Percentiles rank a stretch among this genome's conserved stretches.
Evolutionary conservation across 306 rosid species (phyloP).

Genomic region (Dalbergia oliveri): DNA sequence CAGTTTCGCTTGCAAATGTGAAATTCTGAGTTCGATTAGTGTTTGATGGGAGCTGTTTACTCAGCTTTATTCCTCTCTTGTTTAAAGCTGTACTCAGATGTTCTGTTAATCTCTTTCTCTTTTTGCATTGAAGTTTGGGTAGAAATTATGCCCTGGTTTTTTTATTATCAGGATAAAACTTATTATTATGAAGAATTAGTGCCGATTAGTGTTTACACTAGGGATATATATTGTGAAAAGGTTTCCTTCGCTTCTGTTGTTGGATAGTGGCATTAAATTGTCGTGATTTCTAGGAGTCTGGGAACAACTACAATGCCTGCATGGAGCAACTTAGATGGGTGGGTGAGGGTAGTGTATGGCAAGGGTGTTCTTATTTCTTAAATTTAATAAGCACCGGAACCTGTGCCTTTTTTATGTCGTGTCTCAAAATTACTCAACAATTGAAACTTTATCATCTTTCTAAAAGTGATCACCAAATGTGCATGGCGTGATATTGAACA

Average conservation of each 20-base stretch:
- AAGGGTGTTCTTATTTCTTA: not conserved
- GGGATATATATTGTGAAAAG: not conserved
- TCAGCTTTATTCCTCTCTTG: not conserved
- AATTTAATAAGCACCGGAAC: not conserved
- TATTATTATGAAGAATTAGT: no score
- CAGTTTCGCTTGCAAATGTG: constrained; percentile 13
- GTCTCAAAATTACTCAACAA: not conserved
- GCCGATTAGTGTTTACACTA: not conserved
- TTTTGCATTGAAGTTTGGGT: not conserved
- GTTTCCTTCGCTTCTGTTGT: not conserved
- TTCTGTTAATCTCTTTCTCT: not conserved
- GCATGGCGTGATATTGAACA: not conserved
- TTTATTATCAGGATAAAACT: not conserved
- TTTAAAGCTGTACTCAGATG: not conserved
- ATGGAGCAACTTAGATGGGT: no score
- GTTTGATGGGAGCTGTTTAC: not conserved
- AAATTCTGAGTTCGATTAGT: not conserved
- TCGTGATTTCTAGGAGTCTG: not conserved
- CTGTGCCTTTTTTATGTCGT: not conserved
- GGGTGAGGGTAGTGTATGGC: no score
- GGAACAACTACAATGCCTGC: no score
- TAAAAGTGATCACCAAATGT: not conserved
- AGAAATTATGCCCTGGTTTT: not conserved
- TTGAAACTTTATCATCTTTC: not conserved
- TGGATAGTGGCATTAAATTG: not conserved